Evolutionary conservation across 2,329 filamentous ascomycete species (phyloP), one percentile per base, ranked within the genome.

Genomic region (Pseudogymnoascus sp.): DNA sequence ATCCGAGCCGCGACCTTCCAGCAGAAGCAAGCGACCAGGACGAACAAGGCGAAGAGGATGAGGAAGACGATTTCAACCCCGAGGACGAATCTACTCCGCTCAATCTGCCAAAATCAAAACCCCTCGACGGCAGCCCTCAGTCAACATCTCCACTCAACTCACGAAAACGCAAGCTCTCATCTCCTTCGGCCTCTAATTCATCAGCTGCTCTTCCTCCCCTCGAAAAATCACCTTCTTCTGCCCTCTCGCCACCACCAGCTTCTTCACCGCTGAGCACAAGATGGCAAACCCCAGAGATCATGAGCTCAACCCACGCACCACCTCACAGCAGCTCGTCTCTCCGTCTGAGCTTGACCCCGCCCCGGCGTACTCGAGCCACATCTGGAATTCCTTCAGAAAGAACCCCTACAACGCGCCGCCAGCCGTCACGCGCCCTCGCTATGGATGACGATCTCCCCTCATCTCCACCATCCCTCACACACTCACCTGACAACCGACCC

Each of bases 1-100:
- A 28, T n/a, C 31, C 60, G 10, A 62, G 54, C 25, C 61, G n/a
- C 16, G 54, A 11, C 28, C 54, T 34, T 36, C 21, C n/a, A 72
- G 31, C 73, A 74, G 65, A 71, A 61, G 68, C 72, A 65, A 73
- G 71, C 28, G 76, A 75, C 34, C 70, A 68, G 34, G 75, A 78
- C 36, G 80, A 81, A 25, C 61, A 67, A 34, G 67, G 67, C 39
- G 68, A 71, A 3, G 79, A 82, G 28, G 79, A 83, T 64, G 69
- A 72, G 11, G 71, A 71, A 34, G 79, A 83, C 21, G 80, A 83
- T 68, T 88, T 85, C 71, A 81, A 78, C 62, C 87, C 81, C 0
- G 86, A 90, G 64, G 86, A 85, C 28, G 86, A 89, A 75, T 88
- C 86, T 14, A 90, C 88, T 6, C 87, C 88, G 3, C 71, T 88